Evolutionary conservation across 2,329 filamentous ascomycete genomes (phyloP).

Genomic region (Phialocephala subalpina): DNA sequence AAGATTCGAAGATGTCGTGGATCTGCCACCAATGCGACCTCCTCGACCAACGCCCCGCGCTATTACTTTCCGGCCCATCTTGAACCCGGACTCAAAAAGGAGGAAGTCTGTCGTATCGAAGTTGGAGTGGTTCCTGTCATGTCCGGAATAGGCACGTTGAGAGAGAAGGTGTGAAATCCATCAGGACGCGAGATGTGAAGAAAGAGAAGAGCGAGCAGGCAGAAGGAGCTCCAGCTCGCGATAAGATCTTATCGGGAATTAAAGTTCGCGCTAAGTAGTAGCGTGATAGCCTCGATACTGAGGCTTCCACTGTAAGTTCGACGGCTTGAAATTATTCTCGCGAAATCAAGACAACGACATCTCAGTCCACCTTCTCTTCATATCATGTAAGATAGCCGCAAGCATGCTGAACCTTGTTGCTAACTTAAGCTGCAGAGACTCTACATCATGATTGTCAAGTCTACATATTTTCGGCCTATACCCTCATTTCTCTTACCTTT

Average conservation of each 20-base stretch:
- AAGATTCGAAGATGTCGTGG: constrained; percentile 12
- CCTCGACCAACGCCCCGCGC: constrained; percentile 4
- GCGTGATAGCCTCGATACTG: not conserved
- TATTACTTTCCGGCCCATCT: constrained; percentile 17
- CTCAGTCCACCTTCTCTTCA: too few relatives aligned
- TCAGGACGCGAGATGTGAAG: constrained; percentile 2
- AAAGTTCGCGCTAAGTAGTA: not conserved
- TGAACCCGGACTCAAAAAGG: not conserved
- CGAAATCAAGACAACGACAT: too few relatives aligned
- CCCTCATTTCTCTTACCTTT: constrained; percentile 44
- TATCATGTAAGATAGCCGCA: not conserved
- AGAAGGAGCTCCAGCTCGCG: not conserved
- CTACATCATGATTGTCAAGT: constrained; percentile 41
- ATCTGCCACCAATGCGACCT: constrained; percentile 5
- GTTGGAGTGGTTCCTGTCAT: not conserved
- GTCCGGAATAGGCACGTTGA: not conserved
- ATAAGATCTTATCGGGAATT: not conserved
- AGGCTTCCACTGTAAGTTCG: not conserved
- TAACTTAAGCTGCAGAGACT: constrained; percentile 18
- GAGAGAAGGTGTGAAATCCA: not conserved
- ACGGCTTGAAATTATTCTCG: too few relatives aligned
- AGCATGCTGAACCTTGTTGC: not conserved
- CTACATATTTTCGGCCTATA: constrained; percentile 39
- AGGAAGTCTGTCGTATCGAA: not conserved
- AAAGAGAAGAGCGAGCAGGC: not conserved